Evolutionary conservation across 2,329 filamentous ascomycete species (phyloP), one percentile per base, ranked within the genome.

Genomic region (Fusarium sp.): DNA sequence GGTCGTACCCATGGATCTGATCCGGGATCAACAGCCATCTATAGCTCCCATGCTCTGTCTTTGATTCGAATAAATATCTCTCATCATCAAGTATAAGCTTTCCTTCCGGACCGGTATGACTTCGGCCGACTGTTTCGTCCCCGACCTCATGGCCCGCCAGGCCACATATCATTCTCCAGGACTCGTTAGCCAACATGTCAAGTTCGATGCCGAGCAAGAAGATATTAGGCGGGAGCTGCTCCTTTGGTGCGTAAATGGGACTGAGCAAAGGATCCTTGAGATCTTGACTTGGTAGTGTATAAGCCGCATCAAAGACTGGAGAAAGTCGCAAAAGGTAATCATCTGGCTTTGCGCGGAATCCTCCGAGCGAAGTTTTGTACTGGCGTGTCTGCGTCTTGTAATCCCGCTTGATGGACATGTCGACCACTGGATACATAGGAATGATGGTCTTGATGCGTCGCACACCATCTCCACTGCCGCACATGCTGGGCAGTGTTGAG

Each of bases 11-110:
- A 17, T 68, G 66, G 14, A 66, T 36, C 22, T 68, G 66, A 36
- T 68, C 66, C 14, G 65, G 66, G 36, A 68, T 18, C 34, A 68
- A 45, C 6, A 68, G 1, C 66, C 66, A 68, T 31, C 53, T 46
- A 31, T 69, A 66, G 3, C 22, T 68, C 0, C 43, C 33, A 4
- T 40, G 9, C 5, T 53, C 20, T 0, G 31, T 62, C 38, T 48
- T 51, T 2, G 10, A 22, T n/a, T 57, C 54, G n/a, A 56, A 69
- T 3, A 28, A 69, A 13, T 53, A 68, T 15, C 31, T 66, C 20
- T 69, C 50, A n/a, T 68, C 65, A 2, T 68, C 60, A 2, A 66
- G 46, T 1, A 68, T 46, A 6, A 68, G 48, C 9, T 53, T 46
- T 1, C 59, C 54, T 10, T 4, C 31, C 5, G 31, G 46, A 3